Evolutionary conservation across 2,329 filamentous ascomycete genomes (phyloP).

Genomic region (Epichloe gansuensis): DNA sequence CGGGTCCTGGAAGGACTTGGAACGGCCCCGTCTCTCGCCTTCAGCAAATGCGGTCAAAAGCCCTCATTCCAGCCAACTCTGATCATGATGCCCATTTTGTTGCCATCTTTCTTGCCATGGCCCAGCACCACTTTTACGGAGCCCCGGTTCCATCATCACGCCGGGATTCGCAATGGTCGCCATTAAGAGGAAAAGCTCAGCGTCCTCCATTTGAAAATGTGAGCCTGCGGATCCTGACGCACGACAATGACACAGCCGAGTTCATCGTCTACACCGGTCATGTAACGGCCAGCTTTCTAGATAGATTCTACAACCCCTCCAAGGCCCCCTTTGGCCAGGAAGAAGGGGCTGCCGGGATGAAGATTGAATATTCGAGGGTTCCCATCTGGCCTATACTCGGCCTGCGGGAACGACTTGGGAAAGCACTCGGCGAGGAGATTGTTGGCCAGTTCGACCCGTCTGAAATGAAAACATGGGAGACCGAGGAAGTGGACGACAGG

Average conservation of each 20-base stretch:
- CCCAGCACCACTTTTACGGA: slow-evolving; percentile 40
- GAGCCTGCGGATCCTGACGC: slow-evolving; percentile 36
- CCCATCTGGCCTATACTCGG: slow-evolving; percentile 42
- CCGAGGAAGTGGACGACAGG: slow-evolving; percentile 18
- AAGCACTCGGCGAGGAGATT: slow-evolving; percentile 37
- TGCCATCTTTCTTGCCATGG: slow-evolving; percentile 42
- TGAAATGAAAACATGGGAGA: slow-evolving; percentile 33
- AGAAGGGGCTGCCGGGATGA: slow-evolving; percentile 22
- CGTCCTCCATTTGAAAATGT: slow-evolving; percentile 31
- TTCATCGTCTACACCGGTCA: slow-evolving; percentile 41
- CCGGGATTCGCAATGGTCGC: slow-evolving; percentile 16
- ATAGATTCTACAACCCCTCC: slow-evolving; percentile 36
- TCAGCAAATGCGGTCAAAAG: slow-evolving; percentile 33
- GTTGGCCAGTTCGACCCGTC: slow-evolving; percentile 29
- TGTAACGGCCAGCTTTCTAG: slow-evolving; percentile 35
- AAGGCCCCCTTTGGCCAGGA: slow-evolving; percentile 21
- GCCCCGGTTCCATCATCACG: slow-evolving; percentile 10
- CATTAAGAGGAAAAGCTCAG: slow-evolving; percentile 9
- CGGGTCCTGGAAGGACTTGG: slow-evolving; percentile 24
- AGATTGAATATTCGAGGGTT: slow-evolving; percentile 35
- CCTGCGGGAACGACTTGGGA: slow-evolving; percentile 40
- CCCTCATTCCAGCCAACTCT: slow-evolving; percentile 31
- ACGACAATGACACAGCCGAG: slow-evolving; percentile 33
- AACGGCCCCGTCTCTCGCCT: slow-evolving; percentile 37
- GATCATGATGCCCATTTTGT: slow-evolving; percentile 41